Conservation (phyloP, 352 stramenopile species). For the Thalassiosira livingstoniorum region DNA sequence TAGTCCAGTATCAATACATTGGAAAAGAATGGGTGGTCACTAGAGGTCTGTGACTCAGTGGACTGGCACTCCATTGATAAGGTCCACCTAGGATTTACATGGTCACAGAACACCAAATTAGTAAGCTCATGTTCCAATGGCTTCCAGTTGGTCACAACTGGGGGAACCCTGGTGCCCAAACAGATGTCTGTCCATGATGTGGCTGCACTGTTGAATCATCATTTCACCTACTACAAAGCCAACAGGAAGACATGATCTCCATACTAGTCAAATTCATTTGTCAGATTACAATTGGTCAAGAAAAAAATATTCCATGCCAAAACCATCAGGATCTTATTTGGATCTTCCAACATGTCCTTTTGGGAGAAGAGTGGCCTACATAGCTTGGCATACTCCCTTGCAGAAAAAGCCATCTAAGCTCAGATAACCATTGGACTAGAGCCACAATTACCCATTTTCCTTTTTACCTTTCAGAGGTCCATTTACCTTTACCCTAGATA, state of each 20-base stretch:
- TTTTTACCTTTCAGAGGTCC: too few species aligned
- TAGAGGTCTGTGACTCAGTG: not conserved
- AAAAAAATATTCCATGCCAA: too few species aligned
- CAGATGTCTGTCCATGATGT: constrained; percentile 30
- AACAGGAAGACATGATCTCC: not conserved
- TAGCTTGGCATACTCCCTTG: too few species aligned
- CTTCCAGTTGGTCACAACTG: constrained; percentile 23
- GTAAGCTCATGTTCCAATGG: constrained; percentile 35
- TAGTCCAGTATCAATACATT: constrained; percentile 7
- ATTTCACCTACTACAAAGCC: constrained; percentile 4
- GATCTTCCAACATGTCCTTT: too few species aligned
- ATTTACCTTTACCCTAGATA: too few species aligned
- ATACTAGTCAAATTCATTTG: too few species aligned
- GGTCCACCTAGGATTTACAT: not conserved
- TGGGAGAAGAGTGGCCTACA: too few species aligned
- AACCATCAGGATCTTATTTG: too few species aligned
- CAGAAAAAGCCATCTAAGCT: too few species aligned
- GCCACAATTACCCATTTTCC: too few species aligned
- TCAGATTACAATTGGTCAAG: too few species aligned
- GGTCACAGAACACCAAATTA: not conserved
- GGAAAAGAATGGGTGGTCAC: not conserved
- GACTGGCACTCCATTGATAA: constrained; percentile 16
- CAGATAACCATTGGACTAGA: too few species aligned
- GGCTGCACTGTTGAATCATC: not conserved
- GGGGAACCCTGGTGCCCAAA: constrained; percentile 5